Evolutionary conservation across 1,284 basidiomycete genomes (phyloP).

Genomic region (Quambalaria eucalypti): DNA sequence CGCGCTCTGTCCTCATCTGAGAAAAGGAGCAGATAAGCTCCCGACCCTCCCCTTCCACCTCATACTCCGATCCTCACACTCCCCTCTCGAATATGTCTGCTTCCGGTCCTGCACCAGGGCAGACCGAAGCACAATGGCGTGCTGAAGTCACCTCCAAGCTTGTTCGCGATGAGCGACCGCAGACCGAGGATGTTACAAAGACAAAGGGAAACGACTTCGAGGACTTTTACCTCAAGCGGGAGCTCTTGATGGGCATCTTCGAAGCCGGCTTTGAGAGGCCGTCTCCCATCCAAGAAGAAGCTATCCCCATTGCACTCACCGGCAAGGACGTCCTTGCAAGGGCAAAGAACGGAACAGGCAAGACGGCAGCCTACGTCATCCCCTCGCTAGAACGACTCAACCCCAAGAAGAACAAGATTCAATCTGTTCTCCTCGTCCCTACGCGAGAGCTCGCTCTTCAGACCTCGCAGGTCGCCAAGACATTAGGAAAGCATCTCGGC

Average conservation of each 20-base stretch:
- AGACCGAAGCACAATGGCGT: conserved; percentile 14
- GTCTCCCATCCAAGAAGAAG: conserved; percentile 94
- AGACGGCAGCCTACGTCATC: conserved; percentile 97
- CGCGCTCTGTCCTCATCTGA: too few relatives aligned
- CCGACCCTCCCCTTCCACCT: conserved; percentile 1
- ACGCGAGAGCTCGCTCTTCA: conserved; percentile 51
- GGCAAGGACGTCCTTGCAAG: conserved; percentile 64
- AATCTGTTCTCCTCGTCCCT: conserved; percentile 51
- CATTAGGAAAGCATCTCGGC: conserved; percentile 87
- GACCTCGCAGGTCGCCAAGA: conserved; percentile 95
- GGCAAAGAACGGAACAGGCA: conserved; percentile 53
- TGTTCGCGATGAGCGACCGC: conserved; percentile 36
- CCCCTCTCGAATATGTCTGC: conserved; percentile 19
- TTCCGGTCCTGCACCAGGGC: conserved; percentile 32
- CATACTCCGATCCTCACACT: neutral
- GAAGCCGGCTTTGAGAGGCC: conserved; percentile 70
- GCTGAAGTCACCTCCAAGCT: conserved; percentile 9
- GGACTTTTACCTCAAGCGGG: conserved; percentile 45
- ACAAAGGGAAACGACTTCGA: conserved; percentile 47
- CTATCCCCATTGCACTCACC: conserved; percentile 56
- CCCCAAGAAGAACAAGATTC: conserved; percentile 75
- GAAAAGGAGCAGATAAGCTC: too few relatives aligned
- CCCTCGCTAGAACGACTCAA: conserved; percentile 90
- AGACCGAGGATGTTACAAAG: conserved; percentile 45
- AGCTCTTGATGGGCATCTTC: conserved; percentile 47